Evolutionary conservation across 352 stramenopile genomes (phyloP), one percentile per base, ranked within the genome.

Genomic region (Pythium monospermum): DNA sequence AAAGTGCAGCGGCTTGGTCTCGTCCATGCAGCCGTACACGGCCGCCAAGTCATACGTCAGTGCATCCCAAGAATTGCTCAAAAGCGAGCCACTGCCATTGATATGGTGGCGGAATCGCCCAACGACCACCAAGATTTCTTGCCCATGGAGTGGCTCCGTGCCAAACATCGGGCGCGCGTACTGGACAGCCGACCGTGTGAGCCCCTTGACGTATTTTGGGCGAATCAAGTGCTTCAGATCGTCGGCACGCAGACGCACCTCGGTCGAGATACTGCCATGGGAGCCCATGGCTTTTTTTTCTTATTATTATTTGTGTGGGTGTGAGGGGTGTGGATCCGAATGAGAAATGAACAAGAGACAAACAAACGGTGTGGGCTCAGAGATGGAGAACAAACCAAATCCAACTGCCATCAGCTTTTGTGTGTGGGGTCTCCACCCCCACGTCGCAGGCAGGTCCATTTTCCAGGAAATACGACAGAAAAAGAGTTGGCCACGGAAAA

Each of bases 171-270:
- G 45, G 1, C 58, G 50, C n/a, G 47, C 51, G 46, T 66, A 66
- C 41, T 26, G 33, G 4, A 66, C 46, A 25, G 56, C 57, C n/a
- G 57, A 49, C 15, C 57, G 49, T 10, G 57, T 65, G 38, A 65
- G 38, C 5, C 57, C 57, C 37, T 65, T 65, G 49, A 65, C 50
- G 45, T 53, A 43, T 31, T 56, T 57, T 16, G 57, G 57, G 6
- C 50, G 57, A 7, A 65, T 40, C 35, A 65, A 38, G 19, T 65
- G 57, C 50, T 65, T 65, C 21, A 65, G 30, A 23, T 65, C 57
- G 38, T 59, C 50, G 16, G 57, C 50, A 15, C 57, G 57, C 22
- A 65, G 49, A 8, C 44, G 28, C 1, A 65, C 32, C 37, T 65
- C 57, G 1, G 49, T 65, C 8, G 50, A 52, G 44, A 65, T 19